Percentiles rank a stretch among this genome's conserved stretches.
Conservation (phyloP, 768 basidiomycete species). For the Lactarius akahatsu region DNA sequence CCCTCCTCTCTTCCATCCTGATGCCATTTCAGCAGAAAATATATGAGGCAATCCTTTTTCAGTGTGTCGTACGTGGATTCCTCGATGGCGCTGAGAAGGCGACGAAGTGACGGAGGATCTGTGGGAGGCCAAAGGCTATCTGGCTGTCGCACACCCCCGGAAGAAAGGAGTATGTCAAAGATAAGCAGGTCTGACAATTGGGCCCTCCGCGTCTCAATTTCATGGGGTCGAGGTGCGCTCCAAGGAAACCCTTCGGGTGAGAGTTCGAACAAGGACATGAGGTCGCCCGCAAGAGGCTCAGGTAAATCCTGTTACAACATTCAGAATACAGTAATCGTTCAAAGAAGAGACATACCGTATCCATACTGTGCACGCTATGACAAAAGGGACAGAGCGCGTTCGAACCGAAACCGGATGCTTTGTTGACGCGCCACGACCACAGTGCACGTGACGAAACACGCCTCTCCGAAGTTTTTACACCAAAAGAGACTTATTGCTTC, state of each 20-base stretch:
- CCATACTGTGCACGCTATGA: neutral
- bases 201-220: conserved; percentile 63
- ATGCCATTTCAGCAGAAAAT: conserved; percentile 80
- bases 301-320: conserved; percentile 14
- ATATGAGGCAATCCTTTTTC: conserved; percentile 79
- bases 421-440: neutral
- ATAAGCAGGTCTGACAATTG: conserved; percentile 62
- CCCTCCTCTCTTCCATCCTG: conserved; percentile 56
- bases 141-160: conserved; percentile 59
- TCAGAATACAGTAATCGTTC: conserved; percentile 1
- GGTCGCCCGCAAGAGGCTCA: conserved; percentile 13
- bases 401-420: neutral
- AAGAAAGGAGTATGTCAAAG: conserved; percentile 68
- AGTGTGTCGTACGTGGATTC: conserved; percentile 64
- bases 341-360: conserved; percentile 13
- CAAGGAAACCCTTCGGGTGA: conserved; percentile 57
- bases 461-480: neutral
- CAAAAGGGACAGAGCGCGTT: neutral
- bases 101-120: conserved; percentile 51
- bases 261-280: conserved; percentile 48
- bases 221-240: conserved; percentile 49
- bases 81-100: conserved; percentile 60
- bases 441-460: neutral
- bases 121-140: conserved; percentile 69
- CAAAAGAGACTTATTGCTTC: neutral